phyloP scores from a whole-genome alignment of 2,329 filamentous ascomycete species.

The Talaromyces sp. region DNA sequence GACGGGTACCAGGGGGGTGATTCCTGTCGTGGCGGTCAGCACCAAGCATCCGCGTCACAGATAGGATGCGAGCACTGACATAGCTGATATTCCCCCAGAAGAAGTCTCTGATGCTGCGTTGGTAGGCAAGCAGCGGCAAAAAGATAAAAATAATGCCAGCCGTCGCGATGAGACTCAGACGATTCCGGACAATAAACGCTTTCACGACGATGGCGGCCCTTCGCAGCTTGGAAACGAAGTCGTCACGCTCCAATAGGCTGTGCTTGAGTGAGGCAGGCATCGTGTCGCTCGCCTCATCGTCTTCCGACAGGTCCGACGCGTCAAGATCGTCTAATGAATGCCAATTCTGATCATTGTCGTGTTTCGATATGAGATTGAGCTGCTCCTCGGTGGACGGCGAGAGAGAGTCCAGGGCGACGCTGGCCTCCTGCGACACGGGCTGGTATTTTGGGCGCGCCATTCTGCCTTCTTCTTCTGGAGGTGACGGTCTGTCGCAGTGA shows the following conservation, averaged over 20 bases:
- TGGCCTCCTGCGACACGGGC: conserved; percentile 1
- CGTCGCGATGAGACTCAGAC: conserved; percentile 5
- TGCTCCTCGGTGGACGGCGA: neutral
- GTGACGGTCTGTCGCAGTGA: neutral
- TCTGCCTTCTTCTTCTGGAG: neutral
- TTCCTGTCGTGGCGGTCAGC: conserved; percentile 4
- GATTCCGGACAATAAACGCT: conserved; percentile 4
- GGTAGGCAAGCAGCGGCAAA: conserved; percentile 10
- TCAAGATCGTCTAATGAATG: neutral
- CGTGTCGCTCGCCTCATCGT: conserved; percentile 4
- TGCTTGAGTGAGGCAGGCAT: neutral
- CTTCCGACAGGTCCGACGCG: conserved; percentile 2
- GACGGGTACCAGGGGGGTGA: conserved; percentile 66
- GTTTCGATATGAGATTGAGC: neutral
- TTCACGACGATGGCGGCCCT: neutral
- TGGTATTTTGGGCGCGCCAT: conserved; percentile 9
- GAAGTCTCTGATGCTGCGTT: conserved; percentile 7
- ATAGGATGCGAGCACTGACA: neutral
- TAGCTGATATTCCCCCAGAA: conserved; percentile 4
- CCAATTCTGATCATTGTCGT: conserved; percentile 1
- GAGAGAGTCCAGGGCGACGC: neutral
- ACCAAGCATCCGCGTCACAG: neutral
- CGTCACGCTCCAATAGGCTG: neutral
- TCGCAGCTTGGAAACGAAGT: neutral
- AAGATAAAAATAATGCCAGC: conserved; percentile 12